Evolutionary conservation across 192 early-diverging fungal species (phyloP), one percentile per base, ranked within the genome.

Genomic region (Obelidium mucronatum): DNA sequence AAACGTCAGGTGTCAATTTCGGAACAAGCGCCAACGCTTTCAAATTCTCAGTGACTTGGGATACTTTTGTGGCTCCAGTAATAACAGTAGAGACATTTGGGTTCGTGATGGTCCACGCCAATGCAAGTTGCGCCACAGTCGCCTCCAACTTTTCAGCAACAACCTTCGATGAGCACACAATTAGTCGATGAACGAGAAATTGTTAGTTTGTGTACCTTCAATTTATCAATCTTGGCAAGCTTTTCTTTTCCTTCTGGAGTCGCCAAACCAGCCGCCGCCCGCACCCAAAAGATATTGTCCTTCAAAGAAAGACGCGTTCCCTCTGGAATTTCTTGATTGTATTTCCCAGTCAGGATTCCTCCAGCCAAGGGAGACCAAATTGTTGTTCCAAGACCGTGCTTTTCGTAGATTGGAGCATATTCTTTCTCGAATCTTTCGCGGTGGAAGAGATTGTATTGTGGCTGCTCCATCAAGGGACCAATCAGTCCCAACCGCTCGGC

Each of bases 391-490:
- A 94, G 79, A 1, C 87, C 85, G 67, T 84, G 86, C 76, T 88
- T 89, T 56, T 87, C 80, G 86, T 86, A 93, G 48, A 95, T 61
- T 24, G 92, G 90, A 0, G 77, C 63, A 78, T 94, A 94, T 77
- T 72, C 54, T 22, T 54, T 30, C 69, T 72, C 69, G 48, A 72
- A 53, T n/a, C 54, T 19, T 58, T 94, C 93, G 13, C 94, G 90
- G 67, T 92, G 86, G 66, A 94, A 86, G 89, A 94, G 91, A 78
- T 94, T 94, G 81, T 95, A 95, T 76, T 95, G 93, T 40, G 91
- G 89, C 81, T 94, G 90, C 78, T 92, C 85, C 69, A 72, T 72
- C 8, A 72, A 51, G 26, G 69, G 69, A 33, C 69, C 54, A 93
- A 93, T 40, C 83, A 87, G 69, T 92, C 85, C 83, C n/a, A 95